Conservation (phyloP, 2,329 filamentous ascomycete species). For the Thielaviopsis ethacetica region DNA sequence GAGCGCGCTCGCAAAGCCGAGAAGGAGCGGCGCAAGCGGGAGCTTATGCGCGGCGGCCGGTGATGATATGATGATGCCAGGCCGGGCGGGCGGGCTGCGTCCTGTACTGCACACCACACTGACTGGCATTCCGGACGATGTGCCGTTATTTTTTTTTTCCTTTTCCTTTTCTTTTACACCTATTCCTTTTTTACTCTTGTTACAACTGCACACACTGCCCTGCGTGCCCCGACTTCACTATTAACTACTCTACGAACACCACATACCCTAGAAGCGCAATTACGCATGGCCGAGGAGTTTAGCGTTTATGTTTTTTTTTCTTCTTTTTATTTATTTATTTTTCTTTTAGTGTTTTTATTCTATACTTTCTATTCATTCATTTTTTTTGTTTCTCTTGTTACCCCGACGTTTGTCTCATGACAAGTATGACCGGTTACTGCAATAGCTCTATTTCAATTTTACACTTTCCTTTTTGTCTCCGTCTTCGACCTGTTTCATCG, state of each 20-base stretch:
- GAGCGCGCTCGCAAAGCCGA: slow-evolving; percentile 45
- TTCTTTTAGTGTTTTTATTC: neutral
- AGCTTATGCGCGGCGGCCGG: slow-evolving; percentile 14
- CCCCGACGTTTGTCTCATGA: neutral
- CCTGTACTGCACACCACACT: too few relatives aligned
- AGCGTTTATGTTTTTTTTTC: slow-evolving; percentile 1
- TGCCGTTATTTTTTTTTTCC: neutral
- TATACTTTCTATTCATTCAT: neutral
- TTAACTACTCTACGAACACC: neutral
- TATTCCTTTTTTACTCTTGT: neutral
- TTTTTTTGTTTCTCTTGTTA: neutral
- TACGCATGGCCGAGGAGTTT: slow-evolving; percentile 6
- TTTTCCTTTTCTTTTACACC: neutral
- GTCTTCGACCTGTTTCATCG: too few relatives aligned
- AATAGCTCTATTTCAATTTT: neutral
- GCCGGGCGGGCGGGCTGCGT: too few relatives aligned
- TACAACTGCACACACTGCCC: neutral
- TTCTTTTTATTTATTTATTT: neutral
- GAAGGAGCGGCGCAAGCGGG: slow-evolving; percentile 39
- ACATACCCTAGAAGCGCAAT: slow-evolving; percentile 4
- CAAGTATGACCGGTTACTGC: neutral
- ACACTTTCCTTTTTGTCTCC: too few relatives aligned
- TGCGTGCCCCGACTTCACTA: neutral
- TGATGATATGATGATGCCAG: neutral
- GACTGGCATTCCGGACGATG: neutral